Percentiles rank a stretch among this genome's conserved stretches.
These are phyloP conservation scores for Paralagenidium karlingii DNA, from an alignment of 352 stramenopile species.

Conservation along the genomic window DNA sequence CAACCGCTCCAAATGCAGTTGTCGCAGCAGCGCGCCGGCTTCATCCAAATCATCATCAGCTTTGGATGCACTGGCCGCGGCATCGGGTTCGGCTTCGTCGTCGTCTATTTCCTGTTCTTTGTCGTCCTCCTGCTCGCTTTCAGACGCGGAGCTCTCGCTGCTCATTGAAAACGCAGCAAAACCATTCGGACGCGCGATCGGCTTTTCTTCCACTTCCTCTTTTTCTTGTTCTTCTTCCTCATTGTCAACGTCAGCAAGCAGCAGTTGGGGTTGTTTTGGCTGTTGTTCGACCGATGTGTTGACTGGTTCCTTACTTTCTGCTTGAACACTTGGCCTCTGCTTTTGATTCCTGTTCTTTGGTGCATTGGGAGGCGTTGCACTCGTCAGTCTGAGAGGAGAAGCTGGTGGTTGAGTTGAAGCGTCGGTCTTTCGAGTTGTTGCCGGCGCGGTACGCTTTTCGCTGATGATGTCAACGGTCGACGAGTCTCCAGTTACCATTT, in stretches of 20 bases:
- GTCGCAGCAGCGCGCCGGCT: constrained; percentile 33
- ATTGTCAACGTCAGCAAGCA: not conserved
- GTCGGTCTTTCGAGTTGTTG: not conserved
- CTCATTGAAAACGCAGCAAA: too few relatives aligned
- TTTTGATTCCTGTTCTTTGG: constrained; percentile 5
- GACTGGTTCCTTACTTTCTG: too few relatives aligned
- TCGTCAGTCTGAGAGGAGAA: not conserved
- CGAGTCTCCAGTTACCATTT: constrained; percentile 21
- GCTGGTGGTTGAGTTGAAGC: too few relatives aligned
- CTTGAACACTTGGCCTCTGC: constrained; percentile 5
- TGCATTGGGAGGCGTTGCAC: not conserved
- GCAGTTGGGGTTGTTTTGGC: not conserved
- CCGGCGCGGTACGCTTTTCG: not conserved
- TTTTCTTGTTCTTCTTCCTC: constrained; percentile 1
- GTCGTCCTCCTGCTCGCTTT: not conserved
- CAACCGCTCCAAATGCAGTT: constrained; percentile 48
- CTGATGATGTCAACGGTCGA: constrained; percentile 1
- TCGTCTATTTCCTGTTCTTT: constrained; percentile 8
- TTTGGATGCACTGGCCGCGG: constrained; percentile 1
- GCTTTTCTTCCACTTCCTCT: not conserved
- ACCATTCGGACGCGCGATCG: too few relatives aligned
- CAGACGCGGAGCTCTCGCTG: too few relatives aligned
- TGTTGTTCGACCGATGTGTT: too few relatives aligned
- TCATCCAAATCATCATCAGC: constrained; percentile 8
- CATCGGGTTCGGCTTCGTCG: constrained; percentile 10